These are phyloP conservation scores for Torrubiella hemipterigena DNA, from an alignment of 2,329 filamentous ascomycete genomes.

Conservation along the genomic window DNA sequence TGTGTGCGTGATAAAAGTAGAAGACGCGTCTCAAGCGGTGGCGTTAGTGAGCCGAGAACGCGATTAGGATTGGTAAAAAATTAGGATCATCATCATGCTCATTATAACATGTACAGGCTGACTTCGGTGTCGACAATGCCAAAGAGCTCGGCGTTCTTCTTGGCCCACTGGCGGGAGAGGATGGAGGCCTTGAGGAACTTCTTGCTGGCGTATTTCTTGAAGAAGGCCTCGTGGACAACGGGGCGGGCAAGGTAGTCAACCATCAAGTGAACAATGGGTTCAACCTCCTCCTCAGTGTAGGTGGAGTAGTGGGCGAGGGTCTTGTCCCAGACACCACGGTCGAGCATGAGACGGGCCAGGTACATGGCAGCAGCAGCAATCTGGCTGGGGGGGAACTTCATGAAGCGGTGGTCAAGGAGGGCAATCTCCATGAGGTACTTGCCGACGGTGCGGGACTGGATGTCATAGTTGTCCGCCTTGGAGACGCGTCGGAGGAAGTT, in stretches of 20 bases:
- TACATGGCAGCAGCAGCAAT: constrained; percentile 93
- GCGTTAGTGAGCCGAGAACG: no score
- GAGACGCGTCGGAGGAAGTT: constrained; percentile 98
- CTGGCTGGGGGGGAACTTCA: constrained; percentile 79
- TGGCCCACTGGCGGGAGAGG: constrained; percentile 84
- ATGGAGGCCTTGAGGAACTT: constrained; percentile 98
- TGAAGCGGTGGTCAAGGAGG: constrained; percentile 87
- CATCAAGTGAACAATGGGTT: constrained; percentile 88
- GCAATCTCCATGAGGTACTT: constrained; percentile 98
- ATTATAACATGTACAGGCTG: constrained; percentile 29
- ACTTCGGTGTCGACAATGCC: constrained; percentile 38
- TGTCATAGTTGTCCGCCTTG: constrained; percentile 98
- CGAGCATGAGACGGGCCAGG: constrained; percentile 77
- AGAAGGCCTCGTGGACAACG: constrained; percentile 91
- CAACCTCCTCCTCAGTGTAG: constrained; percentile 84
- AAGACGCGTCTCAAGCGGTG: no score
- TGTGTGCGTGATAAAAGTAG: no score
- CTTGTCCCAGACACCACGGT: constrained; percentile 83
- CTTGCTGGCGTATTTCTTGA: constrained; percentile 99
- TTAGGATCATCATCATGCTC: constrained; percentile 19
- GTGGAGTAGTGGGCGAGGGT: constrained; percentile 85
- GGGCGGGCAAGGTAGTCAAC: constrained; percentile 90
- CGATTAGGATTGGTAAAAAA: no score
- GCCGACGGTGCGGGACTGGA: constrained; percentile 89
- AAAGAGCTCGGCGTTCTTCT: constrained; percentile 55